phyloP scores from a whole-genome alignment of 768 basidiomycete genomes.

The Kwoniella newhampshirensis region DNA sequence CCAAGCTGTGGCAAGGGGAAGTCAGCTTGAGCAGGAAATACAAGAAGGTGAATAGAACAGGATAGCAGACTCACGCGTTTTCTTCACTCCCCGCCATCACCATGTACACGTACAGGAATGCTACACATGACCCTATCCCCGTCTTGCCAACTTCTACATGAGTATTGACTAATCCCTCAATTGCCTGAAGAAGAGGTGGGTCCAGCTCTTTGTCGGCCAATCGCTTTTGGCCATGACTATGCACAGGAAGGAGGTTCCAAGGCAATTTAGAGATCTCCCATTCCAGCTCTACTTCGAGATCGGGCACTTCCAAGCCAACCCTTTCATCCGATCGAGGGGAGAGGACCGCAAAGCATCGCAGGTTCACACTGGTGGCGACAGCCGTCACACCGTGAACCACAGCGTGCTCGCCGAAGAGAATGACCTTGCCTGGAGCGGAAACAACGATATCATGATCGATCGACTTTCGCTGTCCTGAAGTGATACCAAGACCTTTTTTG shows the following conservation, averaged over 20 bases:
- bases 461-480: slow-evolving; percentile 18
- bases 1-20: slow-evolving; percentile 58
- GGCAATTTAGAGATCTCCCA: slow-evolving; percentile 68
- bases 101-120: slow-evolving; percentile 95
- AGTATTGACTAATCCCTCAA: slow-evolving; percentile 57
- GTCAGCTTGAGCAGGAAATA: too few species aligned
- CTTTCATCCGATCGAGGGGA: slow-evolving; percentile 72
- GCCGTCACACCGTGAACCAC: slow-evolving; percentile 97
- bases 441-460: slow-evolving; percentile 60
- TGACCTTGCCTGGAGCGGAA: slow-evolving; percentile 95
- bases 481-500: slow-evolving; percentile 34
- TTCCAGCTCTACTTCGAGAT: slow-evolving; percentile 68
- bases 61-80: slow-evolving; percentile 59
- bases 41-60: neutral
- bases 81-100: slow-evolving; percentile 61
- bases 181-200: slow-evolving; percentile 68
- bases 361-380: slow-evolving; percentile 88
- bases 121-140: slow-evolving; percentile 59
- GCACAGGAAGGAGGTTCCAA: slow-evolving; percentile 41
- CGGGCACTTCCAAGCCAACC: slow-evolving; percentile 72
- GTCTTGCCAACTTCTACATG: slow-evolving; percentile 51
- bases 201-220: slow-evolving; percentile 64
- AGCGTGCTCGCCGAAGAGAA: slow-evolving; percentile 97
- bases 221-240: slow-evolving; percentile 57
- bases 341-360: slow-evolving; percentile 86